Conservation (phyloP, 257 asterid species). For the Plectranthus barbatus region DNA sequence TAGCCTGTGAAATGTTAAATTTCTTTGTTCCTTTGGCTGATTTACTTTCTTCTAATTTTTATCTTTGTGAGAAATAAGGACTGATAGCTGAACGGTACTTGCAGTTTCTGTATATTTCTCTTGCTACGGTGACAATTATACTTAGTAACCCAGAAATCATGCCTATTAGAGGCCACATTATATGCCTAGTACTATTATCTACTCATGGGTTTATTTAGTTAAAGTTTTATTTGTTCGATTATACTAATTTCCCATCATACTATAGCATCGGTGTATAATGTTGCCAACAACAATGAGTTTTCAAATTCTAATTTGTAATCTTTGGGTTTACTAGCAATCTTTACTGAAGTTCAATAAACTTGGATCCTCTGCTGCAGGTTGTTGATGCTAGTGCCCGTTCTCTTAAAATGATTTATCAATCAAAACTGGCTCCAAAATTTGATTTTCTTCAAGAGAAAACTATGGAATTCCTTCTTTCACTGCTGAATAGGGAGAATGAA, state of each 20-base stretch:
- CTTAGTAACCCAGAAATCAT: no score
- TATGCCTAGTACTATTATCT: background rate
- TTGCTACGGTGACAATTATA: background rate
- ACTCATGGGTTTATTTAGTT: background rate
- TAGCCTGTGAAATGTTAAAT: no score
- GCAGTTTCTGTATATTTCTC: background rate
- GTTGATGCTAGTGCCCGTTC: slow-evolving; percentile 91
- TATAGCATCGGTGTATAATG: background rate
- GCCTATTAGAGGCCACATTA: background rate
- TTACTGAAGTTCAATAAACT: slow-evolving; percentile 3
- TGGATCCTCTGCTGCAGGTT: slow-evolving; percentile 51
- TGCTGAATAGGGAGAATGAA: slow-evolving; percentile 67
- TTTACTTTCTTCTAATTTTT: background rate
- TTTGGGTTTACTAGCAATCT: slow-evolving; percentile 4
- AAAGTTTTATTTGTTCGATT: background rate
- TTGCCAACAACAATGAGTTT: background rate
- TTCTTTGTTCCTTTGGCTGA: background rate
- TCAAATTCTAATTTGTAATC: slow-evolving; percentile 1
- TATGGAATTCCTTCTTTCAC: slow-evolving; percentile 60
- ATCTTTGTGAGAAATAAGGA: background rate
- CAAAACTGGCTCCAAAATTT: slow-evolving; percentile 71
- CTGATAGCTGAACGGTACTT: background rate
- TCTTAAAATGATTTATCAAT: slow-evolving; percentile 85
- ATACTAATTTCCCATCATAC: background rate
- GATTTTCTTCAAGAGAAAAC: slow-evolving; percentile 61